A percentile compares a stretch with the other conserved stretches of the same genome.
These are phyloP conservation scores for Dactylonectria estremocensis DNA, from an alignment of 2,329 filamentous ascomycete genomes.

Conservation along the genomic window DNA sequence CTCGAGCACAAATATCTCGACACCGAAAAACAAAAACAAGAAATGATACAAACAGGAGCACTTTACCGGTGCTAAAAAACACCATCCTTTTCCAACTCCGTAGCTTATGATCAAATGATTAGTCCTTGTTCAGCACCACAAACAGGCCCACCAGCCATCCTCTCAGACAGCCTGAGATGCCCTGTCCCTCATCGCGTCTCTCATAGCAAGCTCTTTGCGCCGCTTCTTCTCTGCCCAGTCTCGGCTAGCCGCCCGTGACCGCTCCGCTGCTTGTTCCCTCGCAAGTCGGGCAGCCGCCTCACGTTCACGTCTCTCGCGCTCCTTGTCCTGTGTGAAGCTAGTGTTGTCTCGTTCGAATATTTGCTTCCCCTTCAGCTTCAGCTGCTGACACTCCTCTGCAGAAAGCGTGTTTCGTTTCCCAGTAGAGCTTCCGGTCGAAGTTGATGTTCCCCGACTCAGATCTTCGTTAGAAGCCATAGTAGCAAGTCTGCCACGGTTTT, in stretches of 20 bases:
- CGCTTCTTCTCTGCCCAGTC: constrained; percentile 75
- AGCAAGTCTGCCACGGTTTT: constrained; percentile 49
- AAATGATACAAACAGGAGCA: constrained; percentile 38
- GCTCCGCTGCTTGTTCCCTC: constrained; percentile 73
- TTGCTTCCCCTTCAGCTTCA: constrained; percentile 68
- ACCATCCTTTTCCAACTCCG: constrained; percentile 42
- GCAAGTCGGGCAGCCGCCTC: constrained; percentile 69
- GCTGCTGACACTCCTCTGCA: constrained; percentile 64
- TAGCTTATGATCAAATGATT: constrained; percentile 27
- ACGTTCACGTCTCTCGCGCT: constrained; percentile 68
- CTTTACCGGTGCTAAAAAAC: constrained; percentile 36
- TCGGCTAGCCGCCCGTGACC: constrained; percentile 70
- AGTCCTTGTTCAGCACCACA: background rate
- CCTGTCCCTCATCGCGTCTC: constrained; percentile 31
- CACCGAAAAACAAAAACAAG: constrained; percentile 15
- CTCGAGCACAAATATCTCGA: constrained; percentile 18
- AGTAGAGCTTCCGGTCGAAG: constrained; percentile 61
- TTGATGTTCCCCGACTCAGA: constrained; percentile 60
- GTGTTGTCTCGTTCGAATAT: constrained; percentile 68
- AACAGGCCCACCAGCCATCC: constrained; percentile 1
- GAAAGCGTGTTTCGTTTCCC: constrained; percentile 66
- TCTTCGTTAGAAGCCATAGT: constrained; percentile 42
- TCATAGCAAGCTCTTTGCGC: constrained; percentile 54
- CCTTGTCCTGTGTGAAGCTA: constrained; percentile 61
- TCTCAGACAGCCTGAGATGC: constrained; percentile 9